Conservation (phyloP, 2,329 filamentous ascomycete genomes). For the Beauveria sp. region DNA sequence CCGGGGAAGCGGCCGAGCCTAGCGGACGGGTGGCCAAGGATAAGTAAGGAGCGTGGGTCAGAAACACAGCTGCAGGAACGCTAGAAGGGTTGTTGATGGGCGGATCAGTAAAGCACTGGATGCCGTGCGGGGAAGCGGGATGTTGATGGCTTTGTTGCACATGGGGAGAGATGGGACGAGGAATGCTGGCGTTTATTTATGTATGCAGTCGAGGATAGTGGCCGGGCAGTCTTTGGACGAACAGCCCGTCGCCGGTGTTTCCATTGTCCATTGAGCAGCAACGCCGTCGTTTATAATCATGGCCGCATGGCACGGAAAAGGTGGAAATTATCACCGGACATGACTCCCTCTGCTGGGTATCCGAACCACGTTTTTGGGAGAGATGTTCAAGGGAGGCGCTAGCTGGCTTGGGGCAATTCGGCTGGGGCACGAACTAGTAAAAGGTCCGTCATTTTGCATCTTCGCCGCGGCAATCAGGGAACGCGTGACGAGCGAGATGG, state of each 20-base stretch:
- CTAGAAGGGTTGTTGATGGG: background rate
- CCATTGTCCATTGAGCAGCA: background rate
- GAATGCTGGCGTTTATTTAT: background rate
- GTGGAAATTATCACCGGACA: constrained; percentile 6
- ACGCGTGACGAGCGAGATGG: background rate
- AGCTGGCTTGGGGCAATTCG: constrained; percentile 3
- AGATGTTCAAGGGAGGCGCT: background rate
- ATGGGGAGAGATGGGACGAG: background rate
- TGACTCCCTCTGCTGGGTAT: background rate
- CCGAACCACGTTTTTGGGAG: background rate
- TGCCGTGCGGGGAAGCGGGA: background rate
- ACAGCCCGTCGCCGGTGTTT: background rate
- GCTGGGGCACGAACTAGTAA: background rate
- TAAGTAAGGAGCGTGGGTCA: background rate
- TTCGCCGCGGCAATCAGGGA: background rate
- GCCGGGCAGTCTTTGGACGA: background rate
- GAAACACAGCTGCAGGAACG: background rate
- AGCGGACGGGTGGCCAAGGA: background rate
- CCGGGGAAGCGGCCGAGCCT: background rate
- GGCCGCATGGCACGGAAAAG: background rate
- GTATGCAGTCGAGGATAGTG: background rate
- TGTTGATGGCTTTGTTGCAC: background rate
- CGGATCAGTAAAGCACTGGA: background rate
- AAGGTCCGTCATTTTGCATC: background rate
- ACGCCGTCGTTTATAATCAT: background rate